Conservation (phyloP, 768 basidiomycete genomes). For the Suillus tomentosus region DNA sequence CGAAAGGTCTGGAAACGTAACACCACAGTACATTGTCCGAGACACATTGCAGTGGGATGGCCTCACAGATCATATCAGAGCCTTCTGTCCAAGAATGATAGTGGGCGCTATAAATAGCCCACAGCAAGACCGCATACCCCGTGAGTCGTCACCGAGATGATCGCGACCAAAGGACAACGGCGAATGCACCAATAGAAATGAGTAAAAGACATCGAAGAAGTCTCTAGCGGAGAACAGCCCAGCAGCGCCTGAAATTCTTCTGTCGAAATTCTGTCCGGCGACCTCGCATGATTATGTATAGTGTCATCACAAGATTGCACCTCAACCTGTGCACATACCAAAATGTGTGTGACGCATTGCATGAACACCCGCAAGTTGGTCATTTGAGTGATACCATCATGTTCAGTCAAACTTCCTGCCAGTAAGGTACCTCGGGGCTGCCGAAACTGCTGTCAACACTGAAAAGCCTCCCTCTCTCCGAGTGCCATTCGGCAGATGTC, state of each 20-base stretch:
- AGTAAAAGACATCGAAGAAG: background rate
- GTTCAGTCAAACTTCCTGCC: background rate
- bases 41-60: background rate
- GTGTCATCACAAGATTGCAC: background rate
- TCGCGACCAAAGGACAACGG: background rate
- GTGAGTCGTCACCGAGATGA: background rate
- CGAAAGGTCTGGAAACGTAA: background rate
- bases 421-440: background rate
- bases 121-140: constrained; percentile 8
- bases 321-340: background rate
- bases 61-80: background rate
- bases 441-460: background rate
- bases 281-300: background rate
- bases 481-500: background rate
- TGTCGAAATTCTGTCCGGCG: background rate
- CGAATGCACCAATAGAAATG: background rate
- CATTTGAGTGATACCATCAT: background rate
- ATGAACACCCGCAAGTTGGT: background rate
- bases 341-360: background rate
- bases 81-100: background rate
- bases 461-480: background rate
- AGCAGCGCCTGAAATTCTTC: background rate
- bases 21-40: background rate
- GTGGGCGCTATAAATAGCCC: background rate
- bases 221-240: background rate